Conservation (phyloP, 352 stramenopile species). For the Globisporangium paroecandrum region DNA sequence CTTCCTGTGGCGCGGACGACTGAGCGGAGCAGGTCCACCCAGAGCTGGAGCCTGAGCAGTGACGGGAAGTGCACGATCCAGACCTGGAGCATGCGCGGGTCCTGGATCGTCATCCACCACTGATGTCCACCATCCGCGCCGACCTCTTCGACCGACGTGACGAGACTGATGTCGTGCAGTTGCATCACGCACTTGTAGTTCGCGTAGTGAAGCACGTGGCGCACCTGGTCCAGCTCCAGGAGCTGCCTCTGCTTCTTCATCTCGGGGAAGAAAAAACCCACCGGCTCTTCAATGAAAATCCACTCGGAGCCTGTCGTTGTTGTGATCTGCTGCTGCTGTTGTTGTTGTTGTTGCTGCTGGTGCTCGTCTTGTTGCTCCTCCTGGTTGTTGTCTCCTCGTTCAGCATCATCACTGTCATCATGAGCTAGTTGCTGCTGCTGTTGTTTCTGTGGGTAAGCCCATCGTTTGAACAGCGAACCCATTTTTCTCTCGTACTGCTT, state of each 20-base stretch:
- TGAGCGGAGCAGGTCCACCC: constrained; percentile 36
- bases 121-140: constrained; percentile 24
- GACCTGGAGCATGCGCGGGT: constrained; percentile 45
- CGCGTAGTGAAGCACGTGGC: constrained; percentile 53
- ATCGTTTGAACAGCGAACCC: constrained; percentile 4
- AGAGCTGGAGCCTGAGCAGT: constrained; percentile 30
- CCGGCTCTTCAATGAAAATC: constrained; percentile 55
- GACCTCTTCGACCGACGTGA: constrained; percentile 51
- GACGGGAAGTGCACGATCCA: constrained; percentile 66
- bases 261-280: constrained; percentile 41
- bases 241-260: constrained; percentile 38
- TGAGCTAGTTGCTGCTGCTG: background rate
- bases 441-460: background rate
- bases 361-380: constrained; percentile 7
- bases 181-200: constrained; percentile 49
- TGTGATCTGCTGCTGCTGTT: constrained; percentile 10
- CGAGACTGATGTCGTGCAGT: constrained; percentile 55
- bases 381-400: constrained; percentile 18
- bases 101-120: constrained; percentile 73
- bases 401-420: constrained; percentile 9
- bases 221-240: constrained; percentile 61
- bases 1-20: constrained; percentile 35
- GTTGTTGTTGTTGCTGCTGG: constrained; percentile 4
- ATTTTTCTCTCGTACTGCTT: background rate
- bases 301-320: constrained; percentile 38